Conservation (phyloP, 208 protist species). For the Trypanosoma melophagium region DNA sequence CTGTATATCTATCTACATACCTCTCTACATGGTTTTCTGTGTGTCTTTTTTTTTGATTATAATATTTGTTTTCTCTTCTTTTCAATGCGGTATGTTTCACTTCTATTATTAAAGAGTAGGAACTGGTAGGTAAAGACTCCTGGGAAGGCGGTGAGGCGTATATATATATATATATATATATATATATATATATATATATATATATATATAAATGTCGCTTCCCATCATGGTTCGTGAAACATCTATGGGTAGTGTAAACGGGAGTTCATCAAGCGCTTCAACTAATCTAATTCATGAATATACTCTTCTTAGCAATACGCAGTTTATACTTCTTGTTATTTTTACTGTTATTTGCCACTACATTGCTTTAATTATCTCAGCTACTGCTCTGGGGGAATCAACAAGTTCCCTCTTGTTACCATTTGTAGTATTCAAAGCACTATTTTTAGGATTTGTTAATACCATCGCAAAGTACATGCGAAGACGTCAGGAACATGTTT, state of each 20-base stretch:
- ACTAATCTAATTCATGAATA: constrained; percentile 13
- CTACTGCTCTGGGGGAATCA: constrained; percentile 55
- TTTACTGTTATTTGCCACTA: constrained; percentile 54
- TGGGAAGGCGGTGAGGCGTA: no score
- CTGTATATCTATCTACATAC: no score
- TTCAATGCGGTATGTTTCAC: no score
- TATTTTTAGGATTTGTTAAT: constrained; percentile 4
- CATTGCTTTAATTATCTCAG: constrained; percentile 45
- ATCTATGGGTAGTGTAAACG: neutral
- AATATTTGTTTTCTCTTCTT: no score
- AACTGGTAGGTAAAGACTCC: no score
- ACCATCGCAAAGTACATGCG: constrained; percentile 1
- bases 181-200: no score
- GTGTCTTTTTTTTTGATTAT: no score
- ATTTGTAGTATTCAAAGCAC: constrained; percentile 20
- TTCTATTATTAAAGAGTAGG: no score
- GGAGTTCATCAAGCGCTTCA: neutral
- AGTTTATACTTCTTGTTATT: constrained; percentile 56
- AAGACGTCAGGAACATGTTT: constrained; percentile 16
- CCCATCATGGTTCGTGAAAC: no score
- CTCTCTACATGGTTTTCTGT: no score
- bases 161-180: no score
- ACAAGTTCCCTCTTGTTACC: constrained; percentile 42
- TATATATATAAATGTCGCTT: no score
- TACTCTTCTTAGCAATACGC: constrained; percentile 43